Base-by-base conservation (phyloP, 805 yeast genomes). In the Suhomyces canberraensis region DNA sequence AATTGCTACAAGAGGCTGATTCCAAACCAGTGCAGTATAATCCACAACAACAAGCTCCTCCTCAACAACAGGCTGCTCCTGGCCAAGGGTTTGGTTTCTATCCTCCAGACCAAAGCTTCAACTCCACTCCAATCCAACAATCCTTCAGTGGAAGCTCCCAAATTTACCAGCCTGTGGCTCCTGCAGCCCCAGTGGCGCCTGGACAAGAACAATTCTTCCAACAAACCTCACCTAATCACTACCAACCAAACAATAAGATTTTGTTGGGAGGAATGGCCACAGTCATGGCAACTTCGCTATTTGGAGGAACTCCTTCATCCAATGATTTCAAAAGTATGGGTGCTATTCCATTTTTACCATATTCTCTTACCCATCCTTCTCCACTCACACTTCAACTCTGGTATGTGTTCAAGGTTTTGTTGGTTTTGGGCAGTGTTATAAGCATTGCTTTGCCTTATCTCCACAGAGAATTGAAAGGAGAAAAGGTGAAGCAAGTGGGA, bases 211-310 rank as follows among this genome's bases (percentile, higher is more conserved):
- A 21, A 14, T 44, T 36, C 14, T 40, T 34, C n/a, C 56, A 48
- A 16, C 54, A 40, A 36, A 13, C 29, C n/a, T 42, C 27, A 14
- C 41, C 37, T 16, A 20, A 31, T 9, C 37, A 39, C 16, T 36
- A 48, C 18, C 25, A 29, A 13, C 70, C 8, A 7, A 36, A 50
- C 11, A 73, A 71, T 42, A 79, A 78, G 52, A 50, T 76, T 18
- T 53, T 81, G 29, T 51, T 81, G 42, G 87, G 86, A 11, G 82
- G 85, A 15, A 65, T 80, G 66, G 81, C 84, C 16, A 68, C 79
- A 35, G 69, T 81, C 49, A 69, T 79, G 61, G 86, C 86, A 18
- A 71, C 82, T 3, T 74, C 83, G 1, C 62, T 78, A 32, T 64
- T 75, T 37, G 82, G 78, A 31, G 63, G 69, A 33, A 63, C 53